Conservation (phyloP, 2,329 filamentous ascomycete species). For the Colletotrichum graminicola region DNA sequence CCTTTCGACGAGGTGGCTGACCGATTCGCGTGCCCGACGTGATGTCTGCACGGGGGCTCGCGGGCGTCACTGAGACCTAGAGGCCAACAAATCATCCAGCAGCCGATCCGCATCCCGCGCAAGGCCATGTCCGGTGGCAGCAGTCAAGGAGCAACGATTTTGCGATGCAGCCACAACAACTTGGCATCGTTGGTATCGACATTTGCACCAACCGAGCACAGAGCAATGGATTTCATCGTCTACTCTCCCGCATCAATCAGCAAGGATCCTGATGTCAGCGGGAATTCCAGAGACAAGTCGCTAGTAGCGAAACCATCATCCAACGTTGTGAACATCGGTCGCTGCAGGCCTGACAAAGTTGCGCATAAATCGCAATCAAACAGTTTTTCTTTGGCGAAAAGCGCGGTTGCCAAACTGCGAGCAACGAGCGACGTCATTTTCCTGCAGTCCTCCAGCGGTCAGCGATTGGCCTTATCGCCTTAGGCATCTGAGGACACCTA, state of each 20-base stretch:
- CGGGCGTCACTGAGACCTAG: slow-evolving; percentile 3
- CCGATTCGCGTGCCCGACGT: slow-evolving; percentile 25
- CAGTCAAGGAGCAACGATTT: neutral
- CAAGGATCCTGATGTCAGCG: too few species aligned
- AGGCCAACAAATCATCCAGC: neutral
- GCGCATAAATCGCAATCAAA: slow-evolving; percentile 35
- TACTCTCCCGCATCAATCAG: neutral
- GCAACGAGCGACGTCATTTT: slow-evolving; percentile 35
- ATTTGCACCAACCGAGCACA: neutral
- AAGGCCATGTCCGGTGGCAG: neutral
- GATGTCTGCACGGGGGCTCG: slow-evolving; percentile 11
- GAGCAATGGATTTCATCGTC: too few species aligned
- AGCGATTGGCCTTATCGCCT: slow-evolving; percentile 32
- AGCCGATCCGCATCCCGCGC: neutral
- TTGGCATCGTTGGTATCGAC: neutral
- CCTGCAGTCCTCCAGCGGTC: slow-evolving; percentile 10
- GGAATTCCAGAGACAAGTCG: neutral
- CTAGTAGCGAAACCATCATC: neutral
- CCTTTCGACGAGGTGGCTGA: slow-evolving; percentile 2
- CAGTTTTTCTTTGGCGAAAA: neutral
- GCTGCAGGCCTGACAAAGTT: neutral
- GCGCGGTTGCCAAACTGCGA: slow-evolving; percentile 16
- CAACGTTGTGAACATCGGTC: neutral
- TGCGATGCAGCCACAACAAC: neutral
- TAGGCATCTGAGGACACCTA: slow-evolving; percentile 22